Evolutionary conservation across 2,329 filamentous ascomycete genomes (phyloP), one percentile per base, ranked within the genome.

Genomic region (Venturia carpophila): DNA sequence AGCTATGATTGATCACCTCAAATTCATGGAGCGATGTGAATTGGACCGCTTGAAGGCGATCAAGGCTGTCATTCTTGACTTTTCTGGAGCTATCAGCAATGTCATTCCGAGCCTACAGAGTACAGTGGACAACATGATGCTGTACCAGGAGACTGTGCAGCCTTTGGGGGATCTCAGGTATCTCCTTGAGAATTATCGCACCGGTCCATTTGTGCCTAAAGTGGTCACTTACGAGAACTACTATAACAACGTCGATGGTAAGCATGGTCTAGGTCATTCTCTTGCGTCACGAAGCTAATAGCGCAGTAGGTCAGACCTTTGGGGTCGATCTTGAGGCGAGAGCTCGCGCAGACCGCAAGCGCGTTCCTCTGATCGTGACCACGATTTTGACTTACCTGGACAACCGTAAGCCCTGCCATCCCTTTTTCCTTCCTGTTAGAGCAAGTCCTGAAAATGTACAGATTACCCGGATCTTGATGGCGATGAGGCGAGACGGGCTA

Each of bases 81-180:
- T 99, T 76, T 97, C 93, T 5, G 94, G 94, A 58, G 92, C 93
- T 45, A 90, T 99, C 75, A 93, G 93, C 81, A 99, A 99, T 72
- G 93, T 97, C 71, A 97, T 99, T 68, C 95, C 94, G 21, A 95
- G 90, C 72, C 80, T 99, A 68, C 94, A 97, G 77, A 93, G 93
- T 66, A 92, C 92, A 0, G 92, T 99, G 30, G 94, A 99, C 79
- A 92, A 95, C 74, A 97, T 99, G 92, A 92, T 99, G 87, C 83
- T 99, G 60, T 99, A 95, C 79, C 94, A 99, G 76, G 94, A 99
- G 80, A 97, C 94, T 0, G 90, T 99, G n/a, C 94, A 97, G 76
- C 94, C 94, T 6, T 75, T 87, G 60, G 90, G 91, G 47, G 94
- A 99, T 76, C 79, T 99, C 70, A 85, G 94, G 68, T 99, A 97